Evolutionary conservation across 2,329 filamentous ascomycete genomes (phyloP), one percentile per base, ranked within the genome.

Genomic region (Rugonectria rugulosa): DNA sequence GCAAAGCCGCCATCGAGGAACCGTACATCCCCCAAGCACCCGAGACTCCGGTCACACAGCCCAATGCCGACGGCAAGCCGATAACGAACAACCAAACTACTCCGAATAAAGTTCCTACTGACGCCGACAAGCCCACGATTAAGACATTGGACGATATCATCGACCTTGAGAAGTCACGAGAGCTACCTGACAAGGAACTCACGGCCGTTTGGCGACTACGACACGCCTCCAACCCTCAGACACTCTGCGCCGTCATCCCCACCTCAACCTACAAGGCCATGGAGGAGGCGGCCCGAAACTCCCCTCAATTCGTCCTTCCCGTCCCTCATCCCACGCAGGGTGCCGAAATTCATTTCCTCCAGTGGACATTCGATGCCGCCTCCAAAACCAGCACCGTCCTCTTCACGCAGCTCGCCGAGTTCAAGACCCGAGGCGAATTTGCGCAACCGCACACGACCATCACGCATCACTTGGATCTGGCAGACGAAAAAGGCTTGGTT

Each of bases 331-430:
- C 77, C 41, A 77, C 74, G 20, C 79, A 80, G 62, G 91, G 91
- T 46, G 91, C 92, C 41, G 95, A 98, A 74, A 92, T 99, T 40
- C 95, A 99, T 76, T 97, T 96, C 74, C 76, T 99, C 59, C 94
- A 99, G 75, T 99, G 96, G 92, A 90, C 90, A 0, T 97, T 97
- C 75, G 93, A 96, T 57, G 77, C 75, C 19, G 77, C 78, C 53
- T 83, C 81, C 15, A 77, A 82, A 57, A 88, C 87, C 4, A 85
- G 84, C 56, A 91, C 89, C 0, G 88, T 98, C 6, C 86, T 99
- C 27, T 98, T 99, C 77, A 99, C 95, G 1, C 90, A 95, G 69
- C 82, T 99, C 26, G 94, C 91, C 14, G 92, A 97, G 72, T 99
- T 90, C 79, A 97, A 98, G 80, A 77, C 91, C 54, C 84, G 94